Base-by-base conservation (phyloP, 352 stramenopile genomes). In the Phytophthora tubulina region DNA sequence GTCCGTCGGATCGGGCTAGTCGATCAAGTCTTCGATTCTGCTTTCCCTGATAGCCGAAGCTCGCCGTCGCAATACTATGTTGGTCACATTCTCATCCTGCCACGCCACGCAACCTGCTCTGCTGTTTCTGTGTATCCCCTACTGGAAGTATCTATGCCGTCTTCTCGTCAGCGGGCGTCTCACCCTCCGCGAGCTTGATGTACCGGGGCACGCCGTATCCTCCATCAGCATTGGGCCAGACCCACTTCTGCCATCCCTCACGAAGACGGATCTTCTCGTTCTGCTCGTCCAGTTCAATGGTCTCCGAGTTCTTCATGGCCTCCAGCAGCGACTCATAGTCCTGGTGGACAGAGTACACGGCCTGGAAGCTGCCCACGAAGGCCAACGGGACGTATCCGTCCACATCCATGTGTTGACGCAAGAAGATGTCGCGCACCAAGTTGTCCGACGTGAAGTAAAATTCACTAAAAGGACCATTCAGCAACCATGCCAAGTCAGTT, bases 211-310 rank as follows among this genome's bases (percentile, higher is more conserved):
- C 88, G 33, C 92, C 92, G 68, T 89, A 93, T 57, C 85, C 81
- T 67, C 92, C 92, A n/a, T 95, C 82, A 38, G 76, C 80, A 66
- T 97, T 97, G 7, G 92, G 92, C 81, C 92, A 96, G 48, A 97
- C 80, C 92, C 92, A 97, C 81, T 90, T 86, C 58, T 95, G 67
- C 92, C 92, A 97, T 60, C 81, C 89, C 17, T 94, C 65, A 45
- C 88, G 89, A 67, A 96, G 77, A 52, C 92, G 89, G 44, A 97
- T 93, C 77, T 94, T 97, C 71, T 97, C 92, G 77, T 97, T 97
- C 70, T 83, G 75, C 33, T 90, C 84, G 72, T 97, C 92, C 41
- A 97, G 68, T 73, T 97, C 86, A 3, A 96, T 58, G 4, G 71
- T 72, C 48, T 88, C 72, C 30, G 86, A 95, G 11, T 75, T 30